Percentiles rank a stretch among this genome's conserved stretches.
Conservation (phyloP, 2,329 filamentous ascomycete genomes). For the Diaporthe sp. region DNA sequence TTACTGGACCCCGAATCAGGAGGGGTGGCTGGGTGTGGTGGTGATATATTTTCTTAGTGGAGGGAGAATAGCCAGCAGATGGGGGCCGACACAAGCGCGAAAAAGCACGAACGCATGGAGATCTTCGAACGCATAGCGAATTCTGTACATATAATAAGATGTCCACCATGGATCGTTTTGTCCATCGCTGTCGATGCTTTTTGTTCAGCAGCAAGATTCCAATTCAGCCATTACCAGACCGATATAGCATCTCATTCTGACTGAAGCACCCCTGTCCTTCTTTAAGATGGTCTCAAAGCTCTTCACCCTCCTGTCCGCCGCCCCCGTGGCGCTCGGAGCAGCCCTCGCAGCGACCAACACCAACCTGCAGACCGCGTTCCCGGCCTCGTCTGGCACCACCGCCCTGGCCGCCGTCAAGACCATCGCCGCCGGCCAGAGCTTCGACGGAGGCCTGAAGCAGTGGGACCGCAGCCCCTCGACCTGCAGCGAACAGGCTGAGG, state of each 20-base stretch:
- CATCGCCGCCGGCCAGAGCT: constrained; percentile 43
- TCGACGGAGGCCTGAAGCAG: constrained; percentile 58
- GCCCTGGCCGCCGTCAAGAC: constrained; percentile 50
- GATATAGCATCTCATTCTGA: not conserved
- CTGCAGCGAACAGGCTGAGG: constrained; percentile 40
- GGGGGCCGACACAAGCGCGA: not conserved
- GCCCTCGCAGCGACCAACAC: constrained; percentile 25
- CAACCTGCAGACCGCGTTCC: constrained; percentile 45
- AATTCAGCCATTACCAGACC: not conserved
- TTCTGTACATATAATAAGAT: constrained; percentile 6
- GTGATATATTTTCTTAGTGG: not conserved
- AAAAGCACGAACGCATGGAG: not conserved
- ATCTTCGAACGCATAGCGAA: not conserved
- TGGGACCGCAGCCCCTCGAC: constrained; percentile 34
- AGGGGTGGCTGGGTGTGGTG: not conserved
- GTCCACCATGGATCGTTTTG: not conserved
- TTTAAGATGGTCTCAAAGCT: constrained; percentile 21
- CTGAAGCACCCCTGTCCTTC: not conserved
- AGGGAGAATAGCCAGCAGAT: not conserved
- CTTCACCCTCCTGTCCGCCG: constrained; percentile 3
- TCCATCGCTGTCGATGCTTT: not conserved
- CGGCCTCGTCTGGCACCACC: constrained; percentile 53
- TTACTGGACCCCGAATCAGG: not conserved
- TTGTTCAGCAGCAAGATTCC: not conserved
- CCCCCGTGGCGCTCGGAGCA: constrained; percentile 13